Evolutionary conservation across 2,329 filamentous ascomycete genomes (phyloP), one percentile per base, ranked within the genome.

Genomic region (Colletotrichum brevisporum): DNA sequence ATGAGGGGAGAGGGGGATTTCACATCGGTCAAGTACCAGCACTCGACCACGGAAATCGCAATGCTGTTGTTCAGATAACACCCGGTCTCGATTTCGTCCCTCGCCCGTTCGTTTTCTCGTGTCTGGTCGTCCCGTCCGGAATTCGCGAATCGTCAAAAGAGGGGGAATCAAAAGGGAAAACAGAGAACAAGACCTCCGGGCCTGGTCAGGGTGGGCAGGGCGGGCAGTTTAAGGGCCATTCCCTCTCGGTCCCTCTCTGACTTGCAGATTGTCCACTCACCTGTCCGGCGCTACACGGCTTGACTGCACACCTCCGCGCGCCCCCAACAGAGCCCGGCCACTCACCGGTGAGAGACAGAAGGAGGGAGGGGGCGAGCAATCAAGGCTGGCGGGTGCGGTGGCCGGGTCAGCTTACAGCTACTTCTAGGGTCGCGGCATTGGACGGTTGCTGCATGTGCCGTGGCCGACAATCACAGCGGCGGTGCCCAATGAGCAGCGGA

Each of bases 151-250:
- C 58, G 58, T 60, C 56, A 26, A 50, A 27, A 48, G n/a, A 41
- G 67, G 36, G 36, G 21, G 24, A 58, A 39, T 45, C 21, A 57
- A 41, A 51, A 26, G 21, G 52, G 48, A 51, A 39, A 16, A 70
- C 31, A 36, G 31, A 36, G 31, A 36, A 36, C 31, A 36, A 36
- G 4, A 48, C 61, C 66, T 24, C 31, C n/a, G 18, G 36, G 47
- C 45, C 39, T 31, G 41, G 56, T 50, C 48, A 12, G 60, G 65
- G 31, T 36, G 67, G 69, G 53, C 47, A 60, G 36, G 56, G 69
- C 26, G 53, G 52, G 47, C 67, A 69, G 69, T 71, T 71, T 71
- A 71, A 70, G 61, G 69, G 67, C 67, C 67, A 66, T 66, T 21
- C 47, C 18, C 9, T 16, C 9, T 36, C 47, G 51, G 41, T 48